Evolutionary conservation across 1,284 basidiomycete genomes (phyloP).

Genomic region (Apiotrichum gamsii): DNA sequence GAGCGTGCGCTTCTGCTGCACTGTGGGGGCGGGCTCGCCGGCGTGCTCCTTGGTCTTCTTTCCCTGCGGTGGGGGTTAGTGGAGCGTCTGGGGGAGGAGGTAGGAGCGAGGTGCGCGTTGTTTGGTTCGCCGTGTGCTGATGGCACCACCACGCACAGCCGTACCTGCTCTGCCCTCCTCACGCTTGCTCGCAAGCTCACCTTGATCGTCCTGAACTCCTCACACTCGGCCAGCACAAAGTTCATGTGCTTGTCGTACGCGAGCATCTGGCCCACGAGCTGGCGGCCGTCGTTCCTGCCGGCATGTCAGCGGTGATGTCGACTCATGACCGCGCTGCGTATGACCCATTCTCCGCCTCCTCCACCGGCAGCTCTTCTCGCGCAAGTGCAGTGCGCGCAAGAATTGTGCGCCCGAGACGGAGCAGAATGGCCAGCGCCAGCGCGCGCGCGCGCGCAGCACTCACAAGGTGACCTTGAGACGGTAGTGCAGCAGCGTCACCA

Average conservation of each 20-base stretch:
- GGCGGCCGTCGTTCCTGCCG: conserved; percentile 78
- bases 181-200: conserved; percentile 18
- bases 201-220: conserved; percentile 82
- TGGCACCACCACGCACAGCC: too few species aligned
- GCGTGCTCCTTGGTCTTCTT: conserved; percentile 46
- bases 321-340: not conserved
- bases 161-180: too few species aligned
- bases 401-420: too few species aligned
- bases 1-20: conserved; percentile 93
- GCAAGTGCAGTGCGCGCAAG: too few species aligned
- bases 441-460: conserved; percentile 12
- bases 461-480: conserved; percentile 89
- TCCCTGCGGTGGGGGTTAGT: conserved; percentile 23
- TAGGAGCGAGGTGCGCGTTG: not conserved
- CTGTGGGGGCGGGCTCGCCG: conserved; percentile 61
- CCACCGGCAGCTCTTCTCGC: too few species aligned
- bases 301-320: not conserved
- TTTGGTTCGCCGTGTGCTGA: not conserved
- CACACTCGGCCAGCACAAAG: conserved; percentile 93
- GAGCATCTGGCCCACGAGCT: conserved; percentile 95
- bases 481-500: conserved; percentile 97
- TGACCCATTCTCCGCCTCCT: too few species aligned
- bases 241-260: conserved; percentile 99
- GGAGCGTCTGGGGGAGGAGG: not conserved
- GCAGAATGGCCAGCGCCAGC: too few species aligned